Percentiles rank a stretch among this genome's conserved stretches.
phyloP scores from a whole-genome alignment of 2,329 filamentous ascomycete genomes.

The Kalmusia sp. region DNA sequence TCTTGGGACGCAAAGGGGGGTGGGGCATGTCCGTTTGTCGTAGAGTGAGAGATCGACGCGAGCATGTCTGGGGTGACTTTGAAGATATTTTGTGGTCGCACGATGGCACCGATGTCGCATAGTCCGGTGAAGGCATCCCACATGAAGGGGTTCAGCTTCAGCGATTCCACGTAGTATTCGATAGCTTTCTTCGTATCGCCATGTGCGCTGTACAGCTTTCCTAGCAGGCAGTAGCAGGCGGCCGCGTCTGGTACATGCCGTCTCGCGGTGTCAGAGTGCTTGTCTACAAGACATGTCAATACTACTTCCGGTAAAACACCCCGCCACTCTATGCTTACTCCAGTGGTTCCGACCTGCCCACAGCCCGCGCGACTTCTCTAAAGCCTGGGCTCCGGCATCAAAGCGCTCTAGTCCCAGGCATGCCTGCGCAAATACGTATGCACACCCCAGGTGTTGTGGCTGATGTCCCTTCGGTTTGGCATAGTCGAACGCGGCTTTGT shows the following conservation, averaged over 20 bases:
- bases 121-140: slow-evolving; percentile 95
- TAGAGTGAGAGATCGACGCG: slow-evolving; percentile 50
- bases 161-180: slow-evolving; percentile 83
- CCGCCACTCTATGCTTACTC: slow-evolving; percentile 63
- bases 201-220: slow-evolving; percentile 84
- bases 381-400: slow-evolving; percentile 79
- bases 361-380: slow-evolving; percentile 80
- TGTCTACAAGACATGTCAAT: slow-evolving; percentile 52
- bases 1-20: slow-evolving; percentile 23
- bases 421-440: slow-evolving; percentile 89
- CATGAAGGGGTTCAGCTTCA: slow-evolving; percentile 93
- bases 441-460: slow-evolving; percentile 81
- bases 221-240: slow-evolving; percentile 81
- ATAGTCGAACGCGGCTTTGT: slow-evolving; percentile 84
- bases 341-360: slow-evolving; percentile 80
- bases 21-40: slow-evolving; percentile 28
- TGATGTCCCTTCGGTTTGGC: slow-evolving; percentile 74
- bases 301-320: slow-evolving; percentile 1
- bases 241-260: slow-evolving; percentile 82
- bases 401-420: slow-evolving; percentile 81
- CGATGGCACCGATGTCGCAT: slow-evolving; percentile 80
- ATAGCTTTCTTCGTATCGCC: slow-evolving; percentile 83
- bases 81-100: slow-evolving; percentile 87
- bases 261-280: slow-evolving; percentile 78
- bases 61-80: slow-evolving; percentile 72